Evolutionary conservation across 169 alveolate genomes (phyloP).

Genomic region (Plasmodium cynomolgi): DNA sequence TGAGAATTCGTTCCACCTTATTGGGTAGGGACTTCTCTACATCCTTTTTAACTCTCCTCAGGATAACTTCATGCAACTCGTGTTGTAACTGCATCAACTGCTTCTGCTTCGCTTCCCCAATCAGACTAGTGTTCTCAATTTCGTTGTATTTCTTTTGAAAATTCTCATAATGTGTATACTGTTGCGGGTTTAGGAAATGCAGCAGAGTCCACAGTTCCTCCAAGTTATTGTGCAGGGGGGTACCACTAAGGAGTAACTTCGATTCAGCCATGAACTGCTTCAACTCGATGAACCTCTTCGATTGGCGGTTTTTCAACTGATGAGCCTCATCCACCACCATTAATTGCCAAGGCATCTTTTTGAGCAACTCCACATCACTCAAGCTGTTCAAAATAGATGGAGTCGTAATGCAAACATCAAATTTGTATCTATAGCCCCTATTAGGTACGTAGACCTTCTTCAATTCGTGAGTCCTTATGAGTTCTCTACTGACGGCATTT

Average conservation of each 20-base stretch:
- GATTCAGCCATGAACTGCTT: conserved; percentile 91
- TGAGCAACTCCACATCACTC: conserved; percentile 90
- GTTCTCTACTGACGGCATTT: conserved; percentile 91
- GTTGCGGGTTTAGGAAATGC: conserved; percentile 95
- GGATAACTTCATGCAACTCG: conserved; percentile 90
- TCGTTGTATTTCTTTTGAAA: conserved; percentile 87
- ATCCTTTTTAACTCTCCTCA: conserved; percentile 92
- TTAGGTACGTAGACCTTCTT: conserved; percentile 82
- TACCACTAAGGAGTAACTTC: conserved; percentile 94
- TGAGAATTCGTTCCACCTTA: conserved; percentile 91
- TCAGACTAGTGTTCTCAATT: conserved; percentile 90
- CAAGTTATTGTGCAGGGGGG: conserved; percentile 96
- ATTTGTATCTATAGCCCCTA: conserved; percentile 85
- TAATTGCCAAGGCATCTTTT: conserved; percentile 91
- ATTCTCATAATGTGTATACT: conserved; percentile 86
- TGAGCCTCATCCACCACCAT: conserved; percentile 96
- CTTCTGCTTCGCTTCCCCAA: conserved; percentile 89
- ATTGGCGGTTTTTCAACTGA: conserved; percentile 92
- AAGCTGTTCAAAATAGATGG: conserved; percentile 90
- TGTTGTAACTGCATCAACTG: conserved; percentile 89
- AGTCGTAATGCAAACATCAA: conserved; percentile 91
- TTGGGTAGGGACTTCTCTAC: conserved; percentile 93
- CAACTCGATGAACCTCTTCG: conserved; percentile 89
- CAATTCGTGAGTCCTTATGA: conserved; percentile 88
- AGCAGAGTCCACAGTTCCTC: conserved; percentile 97